Evolutionary conservation across 1,284 basidiomycete genomes (phyloP).

Genomic region (Boletus mariae): DNA sequence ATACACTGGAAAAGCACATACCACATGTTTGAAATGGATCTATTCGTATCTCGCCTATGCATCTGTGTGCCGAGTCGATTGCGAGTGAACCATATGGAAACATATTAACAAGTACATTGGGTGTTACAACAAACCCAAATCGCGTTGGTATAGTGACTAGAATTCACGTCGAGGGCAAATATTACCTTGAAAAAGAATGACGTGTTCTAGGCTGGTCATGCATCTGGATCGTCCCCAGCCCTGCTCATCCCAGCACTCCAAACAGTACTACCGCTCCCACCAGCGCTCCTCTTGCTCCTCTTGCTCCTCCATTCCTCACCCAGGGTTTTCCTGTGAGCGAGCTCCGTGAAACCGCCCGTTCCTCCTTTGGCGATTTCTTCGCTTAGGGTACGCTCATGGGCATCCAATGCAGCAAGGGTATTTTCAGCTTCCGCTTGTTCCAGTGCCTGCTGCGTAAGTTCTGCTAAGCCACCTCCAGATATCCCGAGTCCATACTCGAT

Average conservation of each 20-base stretch:
- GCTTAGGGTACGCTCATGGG: constrained; percentile 66
- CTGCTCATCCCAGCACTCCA: constrained; percentile 80
- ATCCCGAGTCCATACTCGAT: constrained; percentile 39
- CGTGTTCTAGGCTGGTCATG: constrained; percentile 11
- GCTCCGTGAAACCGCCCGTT: constrained; percentile 74
- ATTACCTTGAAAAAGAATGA: constrained; percentile 7
- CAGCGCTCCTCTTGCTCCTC: constrained; percentile 54
- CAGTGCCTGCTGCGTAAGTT: constrained; percentile 69
- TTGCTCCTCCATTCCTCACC: constrained; percentile 53
- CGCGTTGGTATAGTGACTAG: constrained; percentile 21
- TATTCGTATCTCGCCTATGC: no score
- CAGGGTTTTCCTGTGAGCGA: constrained; percentile 44
- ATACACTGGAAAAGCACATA: constrained; percentile 61
- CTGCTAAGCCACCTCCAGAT: constrained; percentile 34
- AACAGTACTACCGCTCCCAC: constrained; percentile 71
- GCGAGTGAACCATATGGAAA: background rate
- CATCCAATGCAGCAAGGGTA: constrained; percentile 68
- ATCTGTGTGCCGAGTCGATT: no score
- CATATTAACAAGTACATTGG: constrained; percentile 21
- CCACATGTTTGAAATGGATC: background rate
- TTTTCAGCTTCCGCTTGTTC: constrained; percentile 74
- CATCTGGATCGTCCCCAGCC: constrained; percentile 45
- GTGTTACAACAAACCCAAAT: constrained; percentile 12
- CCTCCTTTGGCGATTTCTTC: constrained; percentile 73
- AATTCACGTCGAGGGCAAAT: constrained; percentile 21